Percentiles rank a stretch among this genome's conserved stretches.
Conservation (phyloP, 2,329 filamentous ascomycete genomes). For the Alternaria ethzedia region DNA sequence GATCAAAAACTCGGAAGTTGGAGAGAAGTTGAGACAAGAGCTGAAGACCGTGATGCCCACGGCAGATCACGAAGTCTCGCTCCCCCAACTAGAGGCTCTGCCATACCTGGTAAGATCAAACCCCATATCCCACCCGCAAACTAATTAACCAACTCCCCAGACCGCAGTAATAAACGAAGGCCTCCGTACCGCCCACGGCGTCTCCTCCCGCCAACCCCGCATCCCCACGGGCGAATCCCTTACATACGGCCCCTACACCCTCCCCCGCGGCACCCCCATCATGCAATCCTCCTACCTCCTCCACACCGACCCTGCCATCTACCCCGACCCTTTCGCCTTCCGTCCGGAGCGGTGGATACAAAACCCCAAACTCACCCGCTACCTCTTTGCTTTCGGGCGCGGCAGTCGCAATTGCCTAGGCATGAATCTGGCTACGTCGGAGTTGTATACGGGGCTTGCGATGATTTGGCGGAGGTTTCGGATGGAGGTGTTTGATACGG, state of each 20-base stretch:
- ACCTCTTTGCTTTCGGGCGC: constrained; percentile 14
- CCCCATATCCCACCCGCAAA: too few species aligned
- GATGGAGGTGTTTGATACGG: constrained; percentile 15
- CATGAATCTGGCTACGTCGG: constrained; percentile 20
- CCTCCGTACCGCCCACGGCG: constrained; percentile 30
- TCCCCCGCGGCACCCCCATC: constrained; percentile 36
- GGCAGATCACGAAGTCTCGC: not conserved
- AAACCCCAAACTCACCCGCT: constrained; percentile 9
- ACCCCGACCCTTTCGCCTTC: constrained; percentile 27
- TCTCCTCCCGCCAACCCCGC: constrained; percentile 30
- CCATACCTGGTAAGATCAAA: not conserved
- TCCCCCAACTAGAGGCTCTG: not conserved
- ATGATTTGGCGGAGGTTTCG: constrained; percentile 8
- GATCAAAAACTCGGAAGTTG: not conserved
- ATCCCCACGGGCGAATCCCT: constrained; percentile 26
- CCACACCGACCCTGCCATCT: constrained; percentile 33
- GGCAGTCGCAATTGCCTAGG: constrained; percentile 18
- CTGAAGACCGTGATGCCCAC: not conserved
- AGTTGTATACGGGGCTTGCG: constrained; percentile 15
- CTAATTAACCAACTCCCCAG: too few species aligned
- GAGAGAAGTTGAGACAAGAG: not conserved
- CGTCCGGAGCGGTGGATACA: constrained; percentile 39
- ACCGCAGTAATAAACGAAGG: constrained; percentile 13
- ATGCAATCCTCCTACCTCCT: constrained; percentile 38
- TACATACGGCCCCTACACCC: constrained; percentile 15